Base-by-base conservation (phyloP, 2,329 filamentous ascomycete species). In the Parastagonospora nodorum region DNA sequence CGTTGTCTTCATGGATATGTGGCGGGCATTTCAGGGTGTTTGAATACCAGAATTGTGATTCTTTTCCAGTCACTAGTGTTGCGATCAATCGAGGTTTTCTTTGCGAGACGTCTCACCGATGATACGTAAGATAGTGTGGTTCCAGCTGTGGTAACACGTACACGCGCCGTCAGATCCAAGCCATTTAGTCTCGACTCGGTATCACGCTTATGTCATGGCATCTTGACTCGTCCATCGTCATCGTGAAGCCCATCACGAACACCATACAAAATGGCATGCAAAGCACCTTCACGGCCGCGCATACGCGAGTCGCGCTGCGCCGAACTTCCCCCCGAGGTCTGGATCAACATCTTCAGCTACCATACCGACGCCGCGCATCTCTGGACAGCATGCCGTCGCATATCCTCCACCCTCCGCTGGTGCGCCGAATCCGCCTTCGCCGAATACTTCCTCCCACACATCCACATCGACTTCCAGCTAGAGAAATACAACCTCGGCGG, bases 401-500 rank as follows among this genome's bases (percentile, higher is more conserved):
- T 69, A n/a, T 72, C 69, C 0, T 43, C 55, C 11, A 54, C 60
- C 2, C 61, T 68, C 15, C 58, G 53, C 42, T 64, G 64, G 3
- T 72, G 68, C 44, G 56, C 57, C 40, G 69, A 71, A 45, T 60
- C 63, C 42, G 65, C 67, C 0, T 68, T 71, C 38, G 56, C 60
- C 29, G 57, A 62, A n/a, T 48, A 54, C 31, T 60, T 67, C 8
- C 51, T 72, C 12, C 28, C 46, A 11, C 42, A 60, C 12, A 58
- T 60, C 5, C 44, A 52, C 14, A 66, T 72, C 24, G 61, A 64
- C 42, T 72, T 66, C 33, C 51, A 64, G 15, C 55, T 71, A 8
- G 69, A 72, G 35, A 66, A 67, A 45, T 64, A 69, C 45, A 72
- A 72, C 38, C 56, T 71, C 5, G 69, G 69, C 33, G 69, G 69